Percentiles rank a stretch among this genome's conserved stretches.
phyloP scores from a whole-genome alignment of 129 eudicot species.

The Smallanthus sonchifolius region DNA sequence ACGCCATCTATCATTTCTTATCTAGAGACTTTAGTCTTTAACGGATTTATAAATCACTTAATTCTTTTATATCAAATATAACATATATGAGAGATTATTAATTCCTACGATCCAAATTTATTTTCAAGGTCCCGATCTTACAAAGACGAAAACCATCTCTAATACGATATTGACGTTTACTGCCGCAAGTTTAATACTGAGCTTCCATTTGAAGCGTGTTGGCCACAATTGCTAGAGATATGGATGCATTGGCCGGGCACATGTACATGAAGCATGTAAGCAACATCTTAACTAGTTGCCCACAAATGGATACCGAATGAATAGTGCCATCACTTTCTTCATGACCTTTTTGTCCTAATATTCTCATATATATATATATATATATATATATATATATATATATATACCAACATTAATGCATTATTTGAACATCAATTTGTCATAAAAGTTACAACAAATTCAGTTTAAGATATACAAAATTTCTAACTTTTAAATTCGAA shows the following conservation, averaged over 20 bases:
- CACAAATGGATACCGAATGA: slow-evolving; percentile 16
- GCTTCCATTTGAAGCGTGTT: slow-evolving; percentile 19
- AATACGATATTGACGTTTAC: too few species aligned
- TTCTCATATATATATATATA: slow-evolving; percentile 21
- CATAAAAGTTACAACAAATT: neutral
- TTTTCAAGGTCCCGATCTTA: too few species aligned
- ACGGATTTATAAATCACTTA: neutral
- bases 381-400: too few species aligned
- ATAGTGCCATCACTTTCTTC: slow-evolving; percentile 13
- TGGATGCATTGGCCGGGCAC: neutral
- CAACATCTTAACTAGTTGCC: slow-evolving; percentile 21
- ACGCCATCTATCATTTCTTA: neutral
- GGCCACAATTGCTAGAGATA: slow-evolving; percentile 1
- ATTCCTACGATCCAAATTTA: neutral
- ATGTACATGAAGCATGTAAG: slow-evolving; percentile 12
- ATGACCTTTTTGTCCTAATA: slow-evolving; percentile 16
- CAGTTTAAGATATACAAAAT: neutral
- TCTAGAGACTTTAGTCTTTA: neutral
- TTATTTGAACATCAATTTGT: slow-evolving; percentile 14
- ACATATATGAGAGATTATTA: too few species aligned
- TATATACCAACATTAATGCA: slow-evolving; percentile 13
- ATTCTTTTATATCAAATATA: neutral
- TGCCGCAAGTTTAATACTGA: neutral
- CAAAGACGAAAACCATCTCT: neutral
- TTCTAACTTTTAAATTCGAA: neutral